Conservation (phyloP, 1,284 basidiomycete genomes). For the Trichosporon sp. region DNA sequence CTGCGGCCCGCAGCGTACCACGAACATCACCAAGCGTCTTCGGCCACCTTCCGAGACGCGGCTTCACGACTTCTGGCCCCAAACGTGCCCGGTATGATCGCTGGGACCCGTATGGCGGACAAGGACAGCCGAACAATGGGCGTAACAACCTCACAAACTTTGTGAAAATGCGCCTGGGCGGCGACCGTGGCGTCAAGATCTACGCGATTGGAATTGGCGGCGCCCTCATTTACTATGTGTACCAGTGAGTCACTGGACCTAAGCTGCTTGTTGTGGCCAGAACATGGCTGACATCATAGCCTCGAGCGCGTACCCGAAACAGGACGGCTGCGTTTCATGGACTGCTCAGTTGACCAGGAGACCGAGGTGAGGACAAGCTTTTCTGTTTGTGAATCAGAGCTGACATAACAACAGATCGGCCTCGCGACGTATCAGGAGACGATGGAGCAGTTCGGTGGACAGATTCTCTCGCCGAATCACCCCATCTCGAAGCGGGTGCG, state of each 20-base stretch:
- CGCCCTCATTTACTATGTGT: conserved; percentile 56
- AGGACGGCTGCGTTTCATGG: conserved; percentile 78
- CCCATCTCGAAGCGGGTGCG: conserved; percentile 62
- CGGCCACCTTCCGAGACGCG: not conserved
- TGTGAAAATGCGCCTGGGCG: conserved; percentile 35
- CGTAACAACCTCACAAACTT: conserved; percentile 23
- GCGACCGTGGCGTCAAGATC: conserved; percentile 38
- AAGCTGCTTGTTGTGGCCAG: not conserved
- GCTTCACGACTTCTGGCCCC: not conserved
- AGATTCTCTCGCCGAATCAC: conserved; percentile 63
- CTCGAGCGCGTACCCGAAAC: conserved; percentile 75
- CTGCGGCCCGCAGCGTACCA: not conserved
- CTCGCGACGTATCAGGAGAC: conserved; percentile 11
- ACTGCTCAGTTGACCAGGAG: conserved; percentile 60
- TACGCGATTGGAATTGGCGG: conserved; percentile 44
- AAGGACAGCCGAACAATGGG: conserved; percentile 9
- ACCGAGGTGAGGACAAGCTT: conserved; percentile 42
- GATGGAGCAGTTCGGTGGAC: conserved; percentile 13
- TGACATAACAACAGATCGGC: conserved; percentile 11
- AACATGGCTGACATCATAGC: conserved; percentile 47
- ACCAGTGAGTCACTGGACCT: conserved; percentile 52
- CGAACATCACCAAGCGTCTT: not conserved
- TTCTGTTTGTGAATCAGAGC: not conserved
- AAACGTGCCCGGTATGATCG: conserved; percentile 30
- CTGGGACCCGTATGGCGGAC: conserved; percentile 18